Evolutionary conservation across 2,329 filamentous ascomycete species (phyloP), one percentile per base, ranked within the genome.

Genomic region (Alternaria ethzedia): DNA sequence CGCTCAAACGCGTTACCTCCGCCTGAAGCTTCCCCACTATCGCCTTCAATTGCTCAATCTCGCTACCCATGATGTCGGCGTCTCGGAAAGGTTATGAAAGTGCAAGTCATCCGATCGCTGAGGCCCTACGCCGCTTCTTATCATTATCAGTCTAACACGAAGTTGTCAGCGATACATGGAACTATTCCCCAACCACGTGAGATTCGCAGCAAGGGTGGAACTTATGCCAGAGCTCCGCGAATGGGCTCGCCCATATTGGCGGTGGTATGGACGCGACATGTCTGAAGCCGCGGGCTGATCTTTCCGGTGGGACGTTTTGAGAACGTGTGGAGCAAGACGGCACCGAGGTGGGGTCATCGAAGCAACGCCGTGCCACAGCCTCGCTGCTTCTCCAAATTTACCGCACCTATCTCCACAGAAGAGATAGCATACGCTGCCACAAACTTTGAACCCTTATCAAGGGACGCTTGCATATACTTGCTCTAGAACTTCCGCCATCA

Each of bases 31-130:
- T 63, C 32, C 69, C 73, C 43, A 78, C 73, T 5, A 69, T 54
- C 20, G 70, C 61, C 59, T 71, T 76, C 57, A 76, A 64, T 50
- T 78, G 66, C 65, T 75, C 72, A 45, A 77, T 65, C 61, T 77
- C 75, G 61, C 58, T 75, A 47, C 59, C 59, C 75, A 77, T 77
- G 20, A 47, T 71, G 50, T 36, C 10, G 21, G 5, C 8, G 32
- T 54, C n/a, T 36, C 23, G 15, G 4, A 23, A 4, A 20, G 25
- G 28, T 10, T 6, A n/a, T 11, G 30, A 20, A 13, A 17, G 15
- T 28, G 25, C 23, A 5, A 17, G 8, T 25, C 12, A 15, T 2
- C 15, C 43, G 21, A 28, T n/a, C 12, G 52, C 12, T 17, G 9
- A 23, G 28, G n/a, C 32, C 5, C 21, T 32, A 25, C 47, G 52